These are phyloP conservation scores for Ceratocystis cubensis DNA, from an alignment of 2,329 filamentous ascomycete genomes.

Conservation along the genomic window DNA sequence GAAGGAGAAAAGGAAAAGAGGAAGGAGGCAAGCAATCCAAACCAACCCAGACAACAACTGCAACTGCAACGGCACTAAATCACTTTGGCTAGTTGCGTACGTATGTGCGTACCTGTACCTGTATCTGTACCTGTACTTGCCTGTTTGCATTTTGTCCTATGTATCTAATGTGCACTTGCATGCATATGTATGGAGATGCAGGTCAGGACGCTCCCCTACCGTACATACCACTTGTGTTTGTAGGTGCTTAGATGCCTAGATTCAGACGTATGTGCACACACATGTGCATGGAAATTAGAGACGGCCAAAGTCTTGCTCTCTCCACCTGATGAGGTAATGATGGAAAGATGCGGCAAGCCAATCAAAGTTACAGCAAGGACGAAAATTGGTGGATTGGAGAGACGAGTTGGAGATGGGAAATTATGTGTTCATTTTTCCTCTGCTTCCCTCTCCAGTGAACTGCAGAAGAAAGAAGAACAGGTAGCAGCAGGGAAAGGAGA, in stretches of 20 bases:
- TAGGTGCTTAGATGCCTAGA: neutral
- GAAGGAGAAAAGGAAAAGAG: neutral
- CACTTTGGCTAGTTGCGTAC: neutral
- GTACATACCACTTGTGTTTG: neutral
- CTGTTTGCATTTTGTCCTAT: neutral
- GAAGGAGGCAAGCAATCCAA: constrained; percentile 9
- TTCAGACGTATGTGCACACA: neutral
- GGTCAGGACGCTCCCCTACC: neutral
- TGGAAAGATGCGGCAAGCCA: neutral
- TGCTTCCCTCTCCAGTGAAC: neutral
- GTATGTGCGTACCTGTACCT: neutral
- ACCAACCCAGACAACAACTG: neutral
- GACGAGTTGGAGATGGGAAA: neutral
- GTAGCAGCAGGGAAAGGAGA: neutral
- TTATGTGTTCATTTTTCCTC: neutral
- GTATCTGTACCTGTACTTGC: neutral
- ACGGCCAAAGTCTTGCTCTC: neutral
- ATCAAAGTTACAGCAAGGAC: neutral
- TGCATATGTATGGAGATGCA: neutral
- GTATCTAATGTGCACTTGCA: neutral
- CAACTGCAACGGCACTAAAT: neutral
- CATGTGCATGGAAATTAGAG: neutral
- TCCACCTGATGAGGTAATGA: neutral
- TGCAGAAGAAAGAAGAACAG: neutral
- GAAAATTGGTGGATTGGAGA: neutral